Conservation (phyloP, 2,329 filamentous ascomycete genomes). For the Endocalyx cinctus region DNA sequence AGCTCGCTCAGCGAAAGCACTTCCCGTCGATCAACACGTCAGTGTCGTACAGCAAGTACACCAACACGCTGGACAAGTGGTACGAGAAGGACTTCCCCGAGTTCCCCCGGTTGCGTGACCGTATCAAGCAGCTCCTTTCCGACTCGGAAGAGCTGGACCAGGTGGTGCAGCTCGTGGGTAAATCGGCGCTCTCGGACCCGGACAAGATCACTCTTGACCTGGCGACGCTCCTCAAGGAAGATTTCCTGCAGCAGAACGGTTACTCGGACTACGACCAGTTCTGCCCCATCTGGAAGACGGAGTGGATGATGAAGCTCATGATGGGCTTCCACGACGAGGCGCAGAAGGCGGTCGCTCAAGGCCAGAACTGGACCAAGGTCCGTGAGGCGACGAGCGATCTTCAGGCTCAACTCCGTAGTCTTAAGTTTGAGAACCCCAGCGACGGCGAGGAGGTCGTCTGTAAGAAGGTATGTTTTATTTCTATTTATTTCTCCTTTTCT, state of each 20-base stretch:
- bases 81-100: conserved; percentile 93
- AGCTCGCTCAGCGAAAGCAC: conserved; percentile 97
- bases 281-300: conserved; percentile 98
- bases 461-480: conserved; percentile 65
- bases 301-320: conserved; percentile 99
- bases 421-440: conserved; percentile 94
- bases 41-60: conserved; percentile 96
- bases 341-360: conserved; percentile 89
- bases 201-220: conserved; percentile 99
- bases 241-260: conserved; percentile 98
- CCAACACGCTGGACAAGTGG: conserved; percentile 78
- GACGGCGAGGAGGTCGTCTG: conserved; percentile 76
- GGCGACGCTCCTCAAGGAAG: conserved; percentile 88
- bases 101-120: conserved; percentile 87
- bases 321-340: conserved; percentile 97
- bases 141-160: conserved; percentile 97
- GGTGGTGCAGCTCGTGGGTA: conserved; percentile 96
- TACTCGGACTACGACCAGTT: conserved; percentile 99
- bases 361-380: conserved; percentile 88
- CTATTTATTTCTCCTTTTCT: no score
- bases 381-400: conserved; percentile 85
- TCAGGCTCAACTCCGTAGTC: conserved; percentile 76
- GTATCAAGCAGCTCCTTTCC: conserved; percentile 87
- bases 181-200: conserved; percentile 89
- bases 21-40: conserved; percentile 98